Percentiles rank a stretch among this genome's conserved stretches.
phyloP scores from a whole-genome alignment of 2,329 filamentous ascomycete genomes.

The Aspergillus calidoustus region DNA sequence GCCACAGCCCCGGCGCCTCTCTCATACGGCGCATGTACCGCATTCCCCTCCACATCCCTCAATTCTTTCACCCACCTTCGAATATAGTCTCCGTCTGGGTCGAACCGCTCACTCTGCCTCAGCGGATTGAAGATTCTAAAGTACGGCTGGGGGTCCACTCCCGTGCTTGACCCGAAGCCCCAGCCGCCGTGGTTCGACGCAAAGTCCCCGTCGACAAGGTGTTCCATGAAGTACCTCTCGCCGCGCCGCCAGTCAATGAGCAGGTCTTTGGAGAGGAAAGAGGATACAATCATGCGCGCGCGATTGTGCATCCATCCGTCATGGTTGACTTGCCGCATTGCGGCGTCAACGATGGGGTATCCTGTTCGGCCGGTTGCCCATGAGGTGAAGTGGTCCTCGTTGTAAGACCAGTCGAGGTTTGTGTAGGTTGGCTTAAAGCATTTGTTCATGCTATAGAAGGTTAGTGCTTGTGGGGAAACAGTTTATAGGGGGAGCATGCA shows the following conservation, averaged over 20 bases:
- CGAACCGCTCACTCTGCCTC: slow-evolving; percentile 84
- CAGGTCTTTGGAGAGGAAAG: slow-evolving; percentile 79
- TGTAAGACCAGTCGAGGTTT: slow-evolving; percentile 81
- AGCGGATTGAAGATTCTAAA: slow-evolving; percentile 90
- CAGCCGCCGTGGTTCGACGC: slow-evolving; percentile 76
- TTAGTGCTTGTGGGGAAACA: not conserved
- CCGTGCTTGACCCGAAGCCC: slow-evolving; percentile 69
- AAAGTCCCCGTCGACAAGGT: slow-evolving; percentile 78
- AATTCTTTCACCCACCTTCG: slow-evolving; percentile 82
- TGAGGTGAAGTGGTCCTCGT: slow-evolving; percentile 67
- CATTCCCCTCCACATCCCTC: slow-evolving; percentile 64
- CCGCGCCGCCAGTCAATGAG: slow-evolving; percentile 83
- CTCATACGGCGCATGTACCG: slow-evolving; percentile 80
- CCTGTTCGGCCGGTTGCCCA: slow-evolving; percentile 79
- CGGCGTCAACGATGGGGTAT: slow-evolving; percentile 82
- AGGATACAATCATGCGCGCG: slow-evolving; percentile 81
- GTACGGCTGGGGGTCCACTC: slow-evolving; percentile 86
- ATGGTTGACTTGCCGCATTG: slow-evolving; percentile 75
- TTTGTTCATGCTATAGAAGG: slow-evolving; percentile 65
- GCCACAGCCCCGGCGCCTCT: slow-evolving; percentile 64
- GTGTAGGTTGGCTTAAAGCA: slow-evolving; percentile 84
- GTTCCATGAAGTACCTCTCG: slow-evolving; percentile 81
- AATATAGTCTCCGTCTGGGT: slow-evolving; percentile 78
- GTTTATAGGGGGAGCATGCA: slow-evolving; percentile 19
- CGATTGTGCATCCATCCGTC: slow-evolving; percentile 84